Evolutionary conservation across 306 rosid species (phyloP).

Genomic region (Quercus engelmannii): DNA sequence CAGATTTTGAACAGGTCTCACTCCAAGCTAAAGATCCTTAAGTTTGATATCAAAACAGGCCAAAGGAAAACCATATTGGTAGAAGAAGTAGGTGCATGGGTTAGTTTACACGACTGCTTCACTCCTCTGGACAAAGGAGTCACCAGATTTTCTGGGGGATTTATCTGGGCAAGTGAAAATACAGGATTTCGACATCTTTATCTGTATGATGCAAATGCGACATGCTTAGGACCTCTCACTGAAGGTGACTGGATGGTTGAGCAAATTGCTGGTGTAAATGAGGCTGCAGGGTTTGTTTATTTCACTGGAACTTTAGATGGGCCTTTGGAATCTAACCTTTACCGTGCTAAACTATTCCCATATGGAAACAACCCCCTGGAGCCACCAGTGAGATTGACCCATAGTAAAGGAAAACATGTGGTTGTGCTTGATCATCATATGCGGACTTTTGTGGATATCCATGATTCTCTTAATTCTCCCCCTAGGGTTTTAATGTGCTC

Average conservation of each 20-base stretch:
- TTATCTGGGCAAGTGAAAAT: conserved; percentile 96
- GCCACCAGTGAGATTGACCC: conserved; percentile 73
- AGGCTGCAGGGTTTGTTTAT: conserved; percentile 74
- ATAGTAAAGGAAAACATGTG: conserved; percentile 70
- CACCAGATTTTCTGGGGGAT: conserved; percentile 69
- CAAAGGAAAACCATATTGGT: conserved; percentile 52
- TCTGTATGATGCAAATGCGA: conserved; percentile 70
- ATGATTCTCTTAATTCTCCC: conserved; percentile 75
- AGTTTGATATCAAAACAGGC: conserved; percentile 76
- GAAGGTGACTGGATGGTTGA: conserved; percentile 99
- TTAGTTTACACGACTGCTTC: conserved; percentile 86
- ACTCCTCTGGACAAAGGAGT: conserved; percentile 75
- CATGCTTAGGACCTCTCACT: conserved; percentile 77
- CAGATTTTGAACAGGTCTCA: conserved; percentile 88
- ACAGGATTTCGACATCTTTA: conserved; percentile 93
- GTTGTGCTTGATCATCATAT: conserved; percentile 86
- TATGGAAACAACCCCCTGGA: conserved; percentile 57
- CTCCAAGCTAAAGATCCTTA: conserved; percentile 59
- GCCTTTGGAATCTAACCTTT: conserved; percentile 83
- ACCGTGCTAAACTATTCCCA: conserved; percentile 52
- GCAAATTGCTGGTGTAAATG: conserved; percentile 88
- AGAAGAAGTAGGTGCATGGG: conserved; percentile 74
- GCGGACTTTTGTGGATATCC: conserved; percentile 69
- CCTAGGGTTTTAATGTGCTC: conserved; percentile 82
- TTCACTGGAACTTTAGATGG: conserved; percentile 88